Base-by-base conservation (phyloP, 352 stramenopile species). In the Pythium coloratum region DNA sequence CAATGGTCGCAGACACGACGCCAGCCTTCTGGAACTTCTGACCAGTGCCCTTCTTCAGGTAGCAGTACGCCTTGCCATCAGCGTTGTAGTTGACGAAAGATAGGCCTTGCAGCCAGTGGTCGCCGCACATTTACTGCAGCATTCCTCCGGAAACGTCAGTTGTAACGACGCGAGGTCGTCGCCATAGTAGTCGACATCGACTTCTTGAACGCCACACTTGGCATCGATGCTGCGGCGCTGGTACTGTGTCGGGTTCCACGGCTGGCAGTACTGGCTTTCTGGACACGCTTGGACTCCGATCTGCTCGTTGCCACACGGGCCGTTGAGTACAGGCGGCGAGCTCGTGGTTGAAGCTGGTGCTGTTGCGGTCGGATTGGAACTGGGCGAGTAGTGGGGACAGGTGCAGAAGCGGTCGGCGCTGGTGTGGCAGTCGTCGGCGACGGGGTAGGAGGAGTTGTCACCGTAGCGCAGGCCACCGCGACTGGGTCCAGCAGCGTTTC, bases 1-100 rank as follows among this genome's bases (percentile, higher is more conserved):
- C 38, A 28, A 70, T 59, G 9, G 40, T 36, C 6, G 56, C 64
- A 33, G 68, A 74, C 20, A 74, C 56, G 4, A 53, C 68, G 10
- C 68, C 68, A 13, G 46, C 55, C 55, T 67, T 70, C 26, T 6
- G 16, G 8, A 13, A 16, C 18, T 40, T 38, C 53, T 47, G 14
- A 33, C 60, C 65, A 1, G 40, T 28, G 18, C 63, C 63, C 30
- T 53, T 61, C 62, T 75, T 75, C 26, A 75, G 44, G 63, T 75
- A 75, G 64, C 68, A 75, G 73, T 85, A 83, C 20, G 70, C 77
- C 30, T 80, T 70, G 40, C 79, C 79, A 28, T 64, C 38, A 18
- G 58, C 7, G 58, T 76, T 72, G 65, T 66, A 65, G 64, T 76
- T 74, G 24, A 73, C 58, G 53, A 71, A 76, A 30, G 70, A 50